phyloP scores from a whole-genome alignment of 1,139 yeast genomes.

The Sugiyamaella japonica region DNA sequence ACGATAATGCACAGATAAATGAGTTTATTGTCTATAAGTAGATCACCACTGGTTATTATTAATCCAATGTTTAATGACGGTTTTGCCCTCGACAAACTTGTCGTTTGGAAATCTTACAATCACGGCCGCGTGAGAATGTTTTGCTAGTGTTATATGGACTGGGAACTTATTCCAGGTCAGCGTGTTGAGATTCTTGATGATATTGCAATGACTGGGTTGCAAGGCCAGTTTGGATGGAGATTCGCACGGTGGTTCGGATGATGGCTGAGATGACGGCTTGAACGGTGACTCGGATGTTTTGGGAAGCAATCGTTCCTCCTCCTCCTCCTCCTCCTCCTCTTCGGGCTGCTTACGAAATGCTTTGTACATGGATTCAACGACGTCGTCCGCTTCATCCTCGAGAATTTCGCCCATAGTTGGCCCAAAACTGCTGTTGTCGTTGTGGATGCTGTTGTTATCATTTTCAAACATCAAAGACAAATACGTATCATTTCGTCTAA shows the following conservation, averaged over 20 bases:
- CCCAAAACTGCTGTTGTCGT: conserved; percentile 14
- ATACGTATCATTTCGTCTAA: conserved; percentile 22
- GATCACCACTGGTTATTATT: conserved; percentile 31
- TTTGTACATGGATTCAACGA: conserved; percentile 44
- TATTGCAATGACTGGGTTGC: conserved; percentile 46
- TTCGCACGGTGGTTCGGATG: background rate
- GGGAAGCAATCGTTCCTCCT: background rate
- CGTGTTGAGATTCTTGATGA: conserved; percentile 57
- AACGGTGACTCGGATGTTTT: background rate
- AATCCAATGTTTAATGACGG: conserved; percentile 66
- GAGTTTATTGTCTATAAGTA: background rate
- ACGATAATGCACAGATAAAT: background rate
- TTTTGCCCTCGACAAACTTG: conserved; percentile 63
- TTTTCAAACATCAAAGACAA: conserved; percentile 14
- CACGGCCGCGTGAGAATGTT: conserved; percentile 77
- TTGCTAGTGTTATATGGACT: conserved; percentile 62
- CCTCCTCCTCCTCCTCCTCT: background rate
- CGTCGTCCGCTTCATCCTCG: conserved; percentile 56
- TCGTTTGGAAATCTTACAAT: conserved; percentile 60
- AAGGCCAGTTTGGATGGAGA: conserved; percentile 5
- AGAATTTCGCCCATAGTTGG: conserved; percentile 30
- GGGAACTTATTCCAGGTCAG: conserved; percentile 72
- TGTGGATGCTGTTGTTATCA: background rate
- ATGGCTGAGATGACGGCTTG: conserved; percentile 4
- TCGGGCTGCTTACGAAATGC: conserved; percentile 29